A percentile compares a stretch with the other conserved stretches of the same genome.
Conservation (phyloP, 1,284 basidiomycete species). For the Singerocomus rubriflavus region DNA sequence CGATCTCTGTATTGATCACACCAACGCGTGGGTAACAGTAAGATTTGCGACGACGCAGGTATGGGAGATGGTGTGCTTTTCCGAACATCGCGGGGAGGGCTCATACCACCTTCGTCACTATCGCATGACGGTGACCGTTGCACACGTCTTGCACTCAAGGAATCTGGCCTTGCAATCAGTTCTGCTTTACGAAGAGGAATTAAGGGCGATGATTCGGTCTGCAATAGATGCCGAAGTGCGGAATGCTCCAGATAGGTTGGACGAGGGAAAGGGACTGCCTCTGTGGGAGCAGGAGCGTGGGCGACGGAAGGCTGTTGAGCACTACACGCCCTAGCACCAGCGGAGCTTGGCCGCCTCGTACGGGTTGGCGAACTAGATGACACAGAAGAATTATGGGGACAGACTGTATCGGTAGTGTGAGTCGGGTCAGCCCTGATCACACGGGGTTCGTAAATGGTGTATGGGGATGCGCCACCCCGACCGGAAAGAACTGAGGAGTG, state of each 20-base stretch:
- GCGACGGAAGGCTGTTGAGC: slow-evolving; percentile 28
- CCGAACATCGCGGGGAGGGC: slow-evolving; percentile 41
- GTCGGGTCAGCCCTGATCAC: slow-evolving; percentile 53
- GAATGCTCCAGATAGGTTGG: slow-evolving; percentile 76
- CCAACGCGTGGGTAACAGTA: slow-evolving; percentile 77
- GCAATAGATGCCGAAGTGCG: slow-evolving; percentile 62
- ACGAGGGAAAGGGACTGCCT: slow-evolving; percentile 48
- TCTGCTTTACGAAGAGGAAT: slow-evolving; percentile 41
- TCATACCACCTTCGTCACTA: slow-evolving; percentile 63
- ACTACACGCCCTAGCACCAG: slow-evolving; percentile 36
- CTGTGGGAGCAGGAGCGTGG: slow-evolving; percentile 15
- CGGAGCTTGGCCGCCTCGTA: slow-evolving; percentile 44
- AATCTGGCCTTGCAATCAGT: slow-evolving; percentile 21
- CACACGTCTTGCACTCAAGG: slow-evolving; percentile 18
- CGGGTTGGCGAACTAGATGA: slow-evolving; percentile 40
- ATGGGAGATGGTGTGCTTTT: slow-evolving; percentile 27
- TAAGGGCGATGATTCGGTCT: slow-evolving; percentile 52
- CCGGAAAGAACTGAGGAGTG: slow-evolving; percentile 23
- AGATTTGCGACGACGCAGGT: slow-evolving; percentile 38
- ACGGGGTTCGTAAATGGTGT: slow-evolving; percentile 56
- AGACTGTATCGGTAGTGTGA: slow-evolving; percentile 38
- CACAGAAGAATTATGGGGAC: slow-evolving; percentile 30
- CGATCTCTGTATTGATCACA: slow-evolving; percentile 64
- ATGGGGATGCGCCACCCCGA: slow-evolving; percentile 22
- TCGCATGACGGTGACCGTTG: slow-evolving; percentile 40